Evolutionary conservation across 1,284 basidiomycete species (phyloP), one percentile per base, ranked within the genome.

Genomic region (Naganishia liquefaciens): DNA sequence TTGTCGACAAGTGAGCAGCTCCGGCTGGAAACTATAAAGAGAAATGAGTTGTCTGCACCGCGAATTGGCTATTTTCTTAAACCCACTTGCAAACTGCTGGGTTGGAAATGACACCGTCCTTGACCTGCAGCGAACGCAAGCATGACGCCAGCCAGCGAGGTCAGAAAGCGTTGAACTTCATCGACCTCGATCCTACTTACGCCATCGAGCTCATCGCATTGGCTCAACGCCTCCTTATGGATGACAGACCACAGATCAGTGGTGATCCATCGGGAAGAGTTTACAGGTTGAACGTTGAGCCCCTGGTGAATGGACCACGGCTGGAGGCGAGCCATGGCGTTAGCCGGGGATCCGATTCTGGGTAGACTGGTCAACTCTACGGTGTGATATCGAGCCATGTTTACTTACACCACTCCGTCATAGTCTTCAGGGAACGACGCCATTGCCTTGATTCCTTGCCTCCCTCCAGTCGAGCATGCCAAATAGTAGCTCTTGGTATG

Each of bases 41-140:
- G 4, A 40, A 23, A 44, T n/a, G 9, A 23, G 43, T 30, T 11
- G 13, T 37, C 19, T 13, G 40, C 27, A 23, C 21, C 9, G 23
- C 43, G 17, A 21, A 37, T 13, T 37, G 13, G 33, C 33, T 37
- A 37, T 9, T n/a, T n/a, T 13, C 33, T 10, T 5, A 19, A 3
- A 27, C 57, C 40, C 27, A 60, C 57, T 71, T 67, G 73, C 79
- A 80, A 17, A 66, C 66, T 44, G 72, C 71, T 1, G 79, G 78
- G 47, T 78, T 74, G 53, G 71, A 75, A 60, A 79, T 75, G 66
- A 79, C 74, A 3, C 75, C 75, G 62, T 79, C 78, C 5, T 57
- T 60, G 44, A 77, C 74, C 21, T 78, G 77, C 66, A 78, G 33
- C 33, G 33, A 5, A 37, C 77, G 5, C 75, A 63, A 9, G 61